phyloP scores from a whole-genome alignment of 169 alveolate genomes.

The Eimeria maxima region DNA sequence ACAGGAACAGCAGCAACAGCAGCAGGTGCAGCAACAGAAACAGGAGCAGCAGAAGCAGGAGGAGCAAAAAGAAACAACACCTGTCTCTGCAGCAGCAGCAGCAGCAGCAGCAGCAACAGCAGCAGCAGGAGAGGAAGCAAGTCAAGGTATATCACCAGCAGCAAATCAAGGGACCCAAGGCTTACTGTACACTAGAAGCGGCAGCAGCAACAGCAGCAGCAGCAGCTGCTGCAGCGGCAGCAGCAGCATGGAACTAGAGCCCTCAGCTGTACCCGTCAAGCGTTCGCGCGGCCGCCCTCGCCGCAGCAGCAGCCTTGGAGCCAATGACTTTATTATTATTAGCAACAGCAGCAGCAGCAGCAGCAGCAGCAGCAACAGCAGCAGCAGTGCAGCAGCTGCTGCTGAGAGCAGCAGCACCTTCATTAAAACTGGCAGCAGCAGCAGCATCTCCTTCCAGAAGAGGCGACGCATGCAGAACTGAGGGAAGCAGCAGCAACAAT shows the following conservation, averaged over 20 bases:
- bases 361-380: background rate
- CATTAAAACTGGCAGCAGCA: background rate
- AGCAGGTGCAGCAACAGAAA: background rate
- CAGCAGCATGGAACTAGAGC: background rate
- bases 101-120: no score
- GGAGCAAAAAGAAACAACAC: background rate
- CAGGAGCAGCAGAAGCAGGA: background rate
- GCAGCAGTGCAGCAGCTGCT: background rate
- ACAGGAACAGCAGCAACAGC: background rate
- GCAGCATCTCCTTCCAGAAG: slow-evolving; percentile 13
- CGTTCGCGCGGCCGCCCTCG: slow-evolving; percentile 37
- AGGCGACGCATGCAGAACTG: slow-evolving; percentile 50
- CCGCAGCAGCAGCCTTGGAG: slow-evolving; percentile 32
- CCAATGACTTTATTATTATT: background rate
- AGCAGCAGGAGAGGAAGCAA: no score
- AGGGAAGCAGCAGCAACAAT: slow-evolving; percentile 22
- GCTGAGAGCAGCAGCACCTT: slow-evolving; percentile 29
- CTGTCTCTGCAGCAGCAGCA: background rate
- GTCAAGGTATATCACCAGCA: background rate
- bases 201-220: background rate
- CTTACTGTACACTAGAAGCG: background rate
- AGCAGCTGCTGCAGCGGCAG: slow-evolving; percentile 50
- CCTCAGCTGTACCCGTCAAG: background rate
- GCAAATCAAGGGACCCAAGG: background rate
- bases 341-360: no score